These are phyloP conservation scores for Epichloe aotearoae DNA, from an alignment of 2,329 filamentous ascomycete genomes.

Conservation along the genomic window DNA sequence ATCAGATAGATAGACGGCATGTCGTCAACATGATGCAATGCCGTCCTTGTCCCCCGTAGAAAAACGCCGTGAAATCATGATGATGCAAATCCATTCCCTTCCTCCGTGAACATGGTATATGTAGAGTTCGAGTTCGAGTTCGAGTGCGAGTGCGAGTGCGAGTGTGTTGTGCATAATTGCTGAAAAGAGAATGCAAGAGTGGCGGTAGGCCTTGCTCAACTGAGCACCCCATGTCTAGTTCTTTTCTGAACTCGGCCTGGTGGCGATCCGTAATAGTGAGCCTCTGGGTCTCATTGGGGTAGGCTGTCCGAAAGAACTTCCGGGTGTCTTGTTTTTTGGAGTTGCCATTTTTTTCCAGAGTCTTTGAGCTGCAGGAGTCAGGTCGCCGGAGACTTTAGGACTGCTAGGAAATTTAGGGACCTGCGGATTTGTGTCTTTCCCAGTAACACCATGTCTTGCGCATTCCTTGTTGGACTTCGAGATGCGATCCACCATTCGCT, in stretches of 20 bases:
- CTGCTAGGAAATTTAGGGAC: constrained; percentile 60
- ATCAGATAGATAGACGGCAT: background rate
- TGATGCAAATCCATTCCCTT: background rate
- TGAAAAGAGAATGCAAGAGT: background rate
- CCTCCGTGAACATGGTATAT: background rate
- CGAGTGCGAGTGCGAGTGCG: too few relatives aligned
- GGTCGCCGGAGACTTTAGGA: constrained; percentile 38
- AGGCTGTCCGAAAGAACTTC: constrained; percentile 21
- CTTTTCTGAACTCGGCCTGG: constrained; percentile 13
- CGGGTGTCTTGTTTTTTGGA: constrained; percentile 23
- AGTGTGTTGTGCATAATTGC: background rate
- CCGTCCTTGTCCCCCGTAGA: background rate
- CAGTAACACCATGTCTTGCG: constrained; percentile 44
- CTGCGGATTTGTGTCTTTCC: constrained; percentile 44
- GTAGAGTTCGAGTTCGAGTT: background rate
- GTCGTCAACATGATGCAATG: background rate
- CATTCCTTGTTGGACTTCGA: constrained; percentile 56
- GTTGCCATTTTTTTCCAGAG: constrained; percentile 50
- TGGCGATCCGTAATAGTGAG: constrained; percentile 24
- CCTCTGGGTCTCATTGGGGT: constrained; percentile 26
- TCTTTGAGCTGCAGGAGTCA: constrained; percentile 65
- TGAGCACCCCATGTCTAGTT: constrained; percentile 1
- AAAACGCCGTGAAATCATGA: background rate
- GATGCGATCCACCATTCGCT: constrained; percentile 74
- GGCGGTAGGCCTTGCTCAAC: background rate